Base-by-base conservation (phyloP, 305 asterid species). In the Fraxinus paxiana region DNA sequence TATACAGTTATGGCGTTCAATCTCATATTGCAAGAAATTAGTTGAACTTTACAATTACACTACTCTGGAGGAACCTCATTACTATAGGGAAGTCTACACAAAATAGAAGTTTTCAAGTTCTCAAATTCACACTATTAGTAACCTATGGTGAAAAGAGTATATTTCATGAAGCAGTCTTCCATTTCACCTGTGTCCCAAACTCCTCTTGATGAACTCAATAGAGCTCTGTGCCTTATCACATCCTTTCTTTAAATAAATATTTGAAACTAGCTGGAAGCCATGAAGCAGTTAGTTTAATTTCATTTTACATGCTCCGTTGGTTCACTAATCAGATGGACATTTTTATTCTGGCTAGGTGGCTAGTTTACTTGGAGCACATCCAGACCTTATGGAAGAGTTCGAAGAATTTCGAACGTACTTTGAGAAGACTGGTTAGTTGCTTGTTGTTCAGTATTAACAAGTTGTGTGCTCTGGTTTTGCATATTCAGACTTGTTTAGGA, bases 311-410 rank as follows among this genome's bases (percentile, higher is more conserved):
- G 73, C 83, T 79, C 73, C 33, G 48, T 77, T 41, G 34, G 81
- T 77, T 77, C 26, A 20, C 83, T 83, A 80, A 87, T 84, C 80
- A 35, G 78, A 85, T 51, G 80, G 56, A 48, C 24, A 28, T 79
- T 81, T 86, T 84, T 78, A 51, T 87, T 20, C 48, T 82, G 37
- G 46, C 83, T 90, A 94, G 99, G 92, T 90, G 76, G 84, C 79
- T 79, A 86, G 90, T 91, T 82, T 96, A 83, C 90, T 93, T 78
- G 94, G 90, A 88, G 79, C 83, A 84, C 87, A 94, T 87, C 89
- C 92, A 41, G 97, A 90, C 79, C 93, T 96, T 80, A 85, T 90
- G 92, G 94, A 89, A 84, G 98, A 92, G 65, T 92, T 94, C 65
- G 91, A 92, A 63, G 91, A 87, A 80, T 88, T 93, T 86, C 77